phyloP scores from a whole-genome alignment of 2,329 filamentous ascomycete species.

The Colletotrichum zoysiae region DNA sequence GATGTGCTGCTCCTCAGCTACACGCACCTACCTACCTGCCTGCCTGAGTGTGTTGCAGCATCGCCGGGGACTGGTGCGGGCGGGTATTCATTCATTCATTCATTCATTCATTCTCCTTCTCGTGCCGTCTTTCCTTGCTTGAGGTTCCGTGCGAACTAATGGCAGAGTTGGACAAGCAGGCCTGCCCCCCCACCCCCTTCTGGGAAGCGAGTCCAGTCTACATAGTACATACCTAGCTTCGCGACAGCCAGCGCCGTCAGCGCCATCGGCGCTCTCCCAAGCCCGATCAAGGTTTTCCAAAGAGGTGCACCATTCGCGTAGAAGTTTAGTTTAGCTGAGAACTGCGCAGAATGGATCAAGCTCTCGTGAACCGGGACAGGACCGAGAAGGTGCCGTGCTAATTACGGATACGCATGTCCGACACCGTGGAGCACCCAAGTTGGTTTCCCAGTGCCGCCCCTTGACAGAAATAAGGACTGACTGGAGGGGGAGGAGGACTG shows the following conservation, averaged over 20 bases:
- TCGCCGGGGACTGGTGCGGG: slow-evolving; percentile 1
- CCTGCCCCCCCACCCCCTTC: neutral
- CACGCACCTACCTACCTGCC: neutral
- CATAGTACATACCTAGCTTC: neutral
- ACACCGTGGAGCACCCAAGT: neutral
- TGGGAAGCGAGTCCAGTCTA: neutral
- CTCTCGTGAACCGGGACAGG: neutral
- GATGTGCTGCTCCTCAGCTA: neutral
- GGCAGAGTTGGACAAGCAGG: neutral
- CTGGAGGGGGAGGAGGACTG: neutral
- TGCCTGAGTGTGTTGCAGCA: slow-evolving; percentile 5
- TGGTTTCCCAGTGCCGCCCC: neutral
- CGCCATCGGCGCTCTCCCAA: neutral
- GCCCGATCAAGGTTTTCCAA: neutral
- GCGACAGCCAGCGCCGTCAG: slow-evolving; percentile 16
- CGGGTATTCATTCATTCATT: neutral
- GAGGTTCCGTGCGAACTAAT: neutral
- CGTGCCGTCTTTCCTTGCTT: neutral
- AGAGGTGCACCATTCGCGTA: neutral
- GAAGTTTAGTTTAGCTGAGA: neutral
- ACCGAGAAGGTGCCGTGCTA: neutral
- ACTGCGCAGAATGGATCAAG: neutral
- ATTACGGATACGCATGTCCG: neutral
- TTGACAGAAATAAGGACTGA: neutral
- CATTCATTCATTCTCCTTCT: neutral